Evolutionary conservation across 768 basidiomycete genomes (phyloP), one percentile per base, ranked within the genome.

Genomic region (Trametes coccinea): DNA sequence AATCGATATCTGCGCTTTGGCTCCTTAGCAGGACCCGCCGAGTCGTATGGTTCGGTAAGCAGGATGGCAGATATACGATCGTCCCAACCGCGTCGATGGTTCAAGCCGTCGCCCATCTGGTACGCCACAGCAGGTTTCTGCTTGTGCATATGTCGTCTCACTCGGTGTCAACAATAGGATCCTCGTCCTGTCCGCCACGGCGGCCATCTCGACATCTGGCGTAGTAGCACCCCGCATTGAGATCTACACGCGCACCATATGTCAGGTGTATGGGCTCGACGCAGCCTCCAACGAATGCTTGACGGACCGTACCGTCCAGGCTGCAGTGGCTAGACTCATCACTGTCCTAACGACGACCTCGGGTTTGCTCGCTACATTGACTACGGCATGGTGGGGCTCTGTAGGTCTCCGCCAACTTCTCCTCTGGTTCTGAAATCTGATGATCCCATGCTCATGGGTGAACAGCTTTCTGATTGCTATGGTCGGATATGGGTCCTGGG

Each of bases 311-410:
- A 79, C 81, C 4, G 87, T 93, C 0, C 84, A 85, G 72, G 88
- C 88, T 13, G 82, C 80, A 7, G 88, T 87, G 5, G 88, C 90
- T n/a, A 83, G 79, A 67, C 75, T 92, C 17, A 79, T 89, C 67
- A 80, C 81, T 17, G 85, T 90, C 67, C 71, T 83, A 0, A 77
- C 86, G 3, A 77, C 81, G 7, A 84, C 84, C 75, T 54, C 53
- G 1, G 94, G 94, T 5, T 71, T 92, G 55, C 75, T 96, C 33
- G 81, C 85, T 40, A 90, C 90, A 61, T 68, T 95, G 22, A 93
- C 92, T 1, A 86, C 88, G 14, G 91, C 84, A 4, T 95, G 87
- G 84, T 96, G 94, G 94, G 89, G 90, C 57, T 81, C 88, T 51
- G 89, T 90, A 72, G 73, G 87, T 79, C 37, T 53, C 53, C 3